Conservation (phyloP, 116 monocot species). For the Trichopus zeylanicus region DNA sequence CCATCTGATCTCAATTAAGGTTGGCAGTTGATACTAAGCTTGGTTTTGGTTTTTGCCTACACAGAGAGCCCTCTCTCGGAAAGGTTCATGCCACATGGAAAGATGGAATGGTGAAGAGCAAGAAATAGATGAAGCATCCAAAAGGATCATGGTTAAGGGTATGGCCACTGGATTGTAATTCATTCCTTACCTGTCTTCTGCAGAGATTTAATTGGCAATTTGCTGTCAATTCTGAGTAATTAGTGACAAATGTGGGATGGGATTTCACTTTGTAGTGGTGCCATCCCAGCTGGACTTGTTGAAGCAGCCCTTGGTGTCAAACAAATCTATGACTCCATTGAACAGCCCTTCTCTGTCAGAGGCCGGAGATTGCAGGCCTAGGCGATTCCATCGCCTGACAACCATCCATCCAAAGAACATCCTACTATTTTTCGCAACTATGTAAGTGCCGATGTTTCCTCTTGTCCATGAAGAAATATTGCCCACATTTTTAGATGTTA, state of each 20-base stretch:
- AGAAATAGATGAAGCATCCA: constrained; percentile 49
- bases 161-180: not conserved
- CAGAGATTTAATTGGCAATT: too few relatives aligned
- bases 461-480: not conserved
- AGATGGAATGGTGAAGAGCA: constrained; percentile 56
- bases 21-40: too few relatives aligned
- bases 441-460: constrained; percentile 16
- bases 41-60: too few relatives aligned
- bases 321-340: constrained; percentile 4
- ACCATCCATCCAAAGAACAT: constrained; percentile 26
- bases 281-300: constrained; percentile 25
- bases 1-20: too few relatives aligned
- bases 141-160: constrained; percentile 68
- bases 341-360: constrained; percentile 7
- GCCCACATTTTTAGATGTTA: too few relatives aligned
- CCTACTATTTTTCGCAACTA: constrained; percentile 28
- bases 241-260: too few relatives aligned
- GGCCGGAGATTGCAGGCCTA: constrained; percentile 21
- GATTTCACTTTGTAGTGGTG: constrained; percentile 6
- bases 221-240: too few relatives aligned
- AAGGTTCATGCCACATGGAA: constrained; percentile 61
- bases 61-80: constrained; percentile 79
- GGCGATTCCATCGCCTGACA: constrained; percentile 22
- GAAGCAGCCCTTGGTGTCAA: constrained; percentile 16
- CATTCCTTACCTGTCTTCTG: too few relatives aligned